These are phyloP conservation scores for Stevia rebaudiana DNA, from an alignment of 140 eudicot species.

Conservation along the genomic window DNA sequence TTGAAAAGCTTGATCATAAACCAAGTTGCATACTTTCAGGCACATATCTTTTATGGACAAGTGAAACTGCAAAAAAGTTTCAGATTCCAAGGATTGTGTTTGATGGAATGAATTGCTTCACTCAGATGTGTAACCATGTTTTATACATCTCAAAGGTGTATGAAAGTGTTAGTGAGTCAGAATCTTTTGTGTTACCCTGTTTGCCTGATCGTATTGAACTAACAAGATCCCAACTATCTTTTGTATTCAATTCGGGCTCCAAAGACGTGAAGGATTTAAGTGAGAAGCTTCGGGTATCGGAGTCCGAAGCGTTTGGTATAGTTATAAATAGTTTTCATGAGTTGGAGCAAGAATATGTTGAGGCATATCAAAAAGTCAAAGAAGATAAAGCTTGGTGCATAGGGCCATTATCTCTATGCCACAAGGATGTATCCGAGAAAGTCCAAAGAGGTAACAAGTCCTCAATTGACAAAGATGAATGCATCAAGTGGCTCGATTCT, in stretches of 20 bases:
- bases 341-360: constrained; percentile 33
- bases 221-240: constrained; percentile 31
- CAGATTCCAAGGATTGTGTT: constrained; percentile 33
- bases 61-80: constrained; percentile 30
- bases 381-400: constrained; percentile 39
- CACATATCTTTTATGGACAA: constrained; percentile 24
- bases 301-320: constrained; percentile 31
- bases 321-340: constrained; percentile 37
- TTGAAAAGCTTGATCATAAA: constrained; percentile 18
- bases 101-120: constrained; percentile 55
- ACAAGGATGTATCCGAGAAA: constrained; percentile 26
- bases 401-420: constrained; percentile 40
- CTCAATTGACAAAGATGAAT: constrained; percentile 15
- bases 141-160: constrained; percentile 29
- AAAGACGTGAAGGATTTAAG: neutral
- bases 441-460: constrained; percentile 35
- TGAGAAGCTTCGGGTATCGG: constrained; percentile 15
- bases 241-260: constrained; percentile 24
- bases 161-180: constrained; percentile 22
- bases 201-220: constrained; percentile 47
- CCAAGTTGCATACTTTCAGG: constrained; percentile 37
- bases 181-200: constrained; percentile 34
- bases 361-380: constrained; percentile 24
- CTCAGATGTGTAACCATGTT: constrained; percentile 31
- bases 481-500: constrained; percentile 38